These are phyloP conservation scores for Musa itinerans DNA, from an alignment of 176 grass and related monocot genomes.

Conservation along the genomic window DNA sequence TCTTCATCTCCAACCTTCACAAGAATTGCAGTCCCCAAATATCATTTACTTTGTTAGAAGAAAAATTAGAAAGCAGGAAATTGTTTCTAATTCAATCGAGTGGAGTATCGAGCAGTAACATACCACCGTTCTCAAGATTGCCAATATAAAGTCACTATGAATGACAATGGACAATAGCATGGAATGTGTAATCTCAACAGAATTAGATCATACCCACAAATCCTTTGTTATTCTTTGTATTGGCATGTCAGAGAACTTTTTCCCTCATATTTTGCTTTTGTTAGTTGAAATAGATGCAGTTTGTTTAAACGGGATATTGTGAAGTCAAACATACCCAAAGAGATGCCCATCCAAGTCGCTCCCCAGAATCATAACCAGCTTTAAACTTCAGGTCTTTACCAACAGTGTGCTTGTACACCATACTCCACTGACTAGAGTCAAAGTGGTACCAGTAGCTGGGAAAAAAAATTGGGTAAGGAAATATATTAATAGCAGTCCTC, in stretches of 20 bases:
- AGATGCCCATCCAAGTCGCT: conserved; percentile 72
- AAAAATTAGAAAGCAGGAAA: not conserved
- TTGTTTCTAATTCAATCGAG: not conserved
- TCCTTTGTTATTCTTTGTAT: not conserved
- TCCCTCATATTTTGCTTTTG: too few species aligned
- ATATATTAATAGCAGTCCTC: not conserved
- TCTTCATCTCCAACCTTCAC: conserved; percentile 69
- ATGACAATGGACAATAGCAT: too few species aligned
- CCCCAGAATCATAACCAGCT: conserved; percentile 89
- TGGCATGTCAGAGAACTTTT: too few species aligned
- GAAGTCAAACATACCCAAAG: conserved; percentile 57
- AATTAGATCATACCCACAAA: not conserved
- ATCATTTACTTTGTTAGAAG: not conserved
- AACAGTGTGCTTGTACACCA: conserved; percentile 73
- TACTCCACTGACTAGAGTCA: conserved; percentile 54
- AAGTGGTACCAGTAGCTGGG: conserved; percentile 71
- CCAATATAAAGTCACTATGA: too few species aligned
- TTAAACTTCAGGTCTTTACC: conserved; percentile 81
- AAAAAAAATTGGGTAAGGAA: conserved; percentile 18
- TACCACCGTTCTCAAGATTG: too few species aligned
- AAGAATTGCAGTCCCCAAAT: conserved; percentile 3
- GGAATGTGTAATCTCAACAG: not conserved
- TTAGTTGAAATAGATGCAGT: not conserved
- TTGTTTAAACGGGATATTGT: not conserved
- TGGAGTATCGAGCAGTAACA: too few species aligned